These are phyloP conservation scores for Omphalotus guepiniiformis DNA, from an alignment of 768 basidiomycete genomes.

Conservation along the genomic window DNA sequence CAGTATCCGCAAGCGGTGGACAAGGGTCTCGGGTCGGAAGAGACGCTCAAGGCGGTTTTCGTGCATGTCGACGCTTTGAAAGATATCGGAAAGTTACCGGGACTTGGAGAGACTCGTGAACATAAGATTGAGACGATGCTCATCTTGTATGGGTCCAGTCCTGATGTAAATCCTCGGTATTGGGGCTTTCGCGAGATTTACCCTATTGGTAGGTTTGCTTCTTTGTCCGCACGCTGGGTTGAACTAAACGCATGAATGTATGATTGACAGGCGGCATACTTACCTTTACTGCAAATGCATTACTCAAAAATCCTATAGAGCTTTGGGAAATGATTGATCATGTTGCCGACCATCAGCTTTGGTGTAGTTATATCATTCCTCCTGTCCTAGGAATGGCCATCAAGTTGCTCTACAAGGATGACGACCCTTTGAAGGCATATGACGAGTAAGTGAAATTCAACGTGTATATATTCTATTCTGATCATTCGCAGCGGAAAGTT, in stretches of 20 bases:
- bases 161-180: slow-evolving; percentile 44
- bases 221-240: neutral
- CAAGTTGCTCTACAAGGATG: slow-evolving; percentile 30
- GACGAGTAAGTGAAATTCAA: slow-evolving; percentile 24
- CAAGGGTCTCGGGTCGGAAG: neutral
- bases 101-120: slow-evolving; percentile 40
- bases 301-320: slow-evolving; percentile 49
- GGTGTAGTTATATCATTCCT: slow-evolving; percentile 66
- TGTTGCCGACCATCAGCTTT: slow-evolving; percentile 57
- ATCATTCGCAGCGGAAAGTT: slow-evolving; percentile 26
- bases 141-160: slow-evolving; percentile 65
- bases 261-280: slow-evolving; percentile 57
- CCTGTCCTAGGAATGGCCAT: slow-evolving; percentile 56
- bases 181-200: slow-evolving; percentile 61
- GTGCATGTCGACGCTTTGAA: neutral
- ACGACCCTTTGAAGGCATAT: slow-evolving; percentile 37
- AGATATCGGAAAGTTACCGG: slow-evolving; percentile 42
- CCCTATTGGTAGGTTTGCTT: slow-evolving; percentile 45
- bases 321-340: slow-evolving; percentile 44
- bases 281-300: slow-evolving; percentile 62
- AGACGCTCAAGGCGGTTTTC: slow-evolving; percentile 3
- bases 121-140: slow-evolving; percentile 50
- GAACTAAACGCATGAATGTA: neutral
- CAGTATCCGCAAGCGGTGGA: slow-evolving; percentile 1
- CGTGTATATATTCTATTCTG: neutral